A percentile compares a stretch with the other conserved stretches of the same genome.
Conservation (phyloP, 2,329 filamentous ascomycete species). For the Fusarium chaquense region DNA sequence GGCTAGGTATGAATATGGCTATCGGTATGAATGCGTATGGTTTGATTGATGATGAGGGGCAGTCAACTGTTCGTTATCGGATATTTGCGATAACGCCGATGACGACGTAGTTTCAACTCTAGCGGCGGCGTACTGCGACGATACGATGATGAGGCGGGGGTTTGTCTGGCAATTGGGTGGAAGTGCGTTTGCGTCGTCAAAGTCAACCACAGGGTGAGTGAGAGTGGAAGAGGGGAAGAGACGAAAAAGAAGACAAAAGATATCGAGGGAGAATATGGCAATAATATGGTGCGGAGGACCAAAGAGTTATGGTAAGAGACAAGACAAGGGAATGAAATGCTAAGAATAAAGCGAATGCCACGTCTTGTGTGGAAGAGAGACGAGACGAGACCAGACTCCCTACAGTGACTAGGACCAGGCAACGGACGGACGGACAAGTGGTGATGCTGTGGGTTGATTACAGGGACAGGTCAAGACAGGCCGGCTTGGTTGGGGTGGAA, state of each 20-base stretch:
- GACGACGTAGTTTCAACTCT: conserved; percentile 45
- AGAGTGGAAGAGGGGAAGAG: background rate
- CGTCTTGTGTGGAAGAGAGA: conserved; percentile 45
- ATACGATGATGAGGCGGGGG: conserved; percentile 29
- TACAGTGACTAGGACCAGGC: conserved; percentile 19
- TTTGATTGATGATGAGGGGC: conserved; percentile 40
- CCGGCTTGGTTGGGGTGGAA: conserved; percentile 26
- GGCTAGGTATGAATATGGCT: conserved; percentile 17
- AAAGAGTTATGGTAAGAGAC: conserved; percentile 24
- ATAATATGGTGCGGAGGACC: conserved; percentile 35
- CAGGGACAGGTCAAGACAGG: conserved; percentile 41
- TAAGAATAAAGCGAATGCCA: conserved; percentile 46
- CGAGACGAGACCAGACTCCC: conserved; percentile 29
- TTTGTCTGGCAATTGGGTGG: conserved; percentile 7
- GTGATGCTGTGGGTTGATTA: conserved; percentile 44
- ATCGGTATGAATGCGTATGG: conserved; percentile 25
- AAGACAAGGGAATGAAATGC: conserved; percentile 28
- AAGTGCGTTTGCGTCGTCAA: conserved; percentile 1
- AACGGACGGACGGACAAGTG: conserved; percentile 18
- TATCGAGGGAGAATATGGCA: conserved; percentile 18
- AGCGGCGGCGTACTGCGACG: conserved; percentile 40
- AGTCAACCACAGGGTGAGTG: conserved; percentile 1
- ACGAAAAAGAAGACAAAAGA: conserved; percentile 1
- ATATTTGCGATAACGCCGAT: conserved; percentile 47
- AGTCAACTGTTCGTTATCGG: conserved; percentile 44